phyloP scores from a whole-genome alignment of 139 green algal species.

The Picochlorum sp. region DNA sequence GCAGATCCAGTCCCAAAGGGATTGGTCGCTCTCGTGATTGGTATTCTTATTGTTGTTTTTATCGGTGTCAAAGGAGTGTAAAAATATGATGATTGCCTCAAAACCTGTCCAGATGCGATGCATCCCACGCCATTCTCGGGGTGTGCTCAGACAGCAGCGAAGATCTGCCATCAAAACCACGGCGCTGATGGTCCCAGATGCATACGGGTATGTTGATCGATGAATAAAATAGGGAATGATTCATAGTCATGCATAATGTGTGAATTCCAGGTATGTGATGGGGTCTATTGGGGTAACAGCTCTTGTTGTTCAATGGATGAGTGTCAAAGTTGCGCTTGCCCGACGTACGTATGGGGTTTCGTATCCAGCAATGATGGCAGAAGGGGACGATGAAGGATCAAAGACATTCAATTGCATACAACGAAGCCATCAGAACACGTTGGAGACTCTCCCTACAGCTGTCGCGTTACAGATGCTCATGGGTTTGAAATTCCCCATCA shows the following conservation, averaged over 20 bases:
- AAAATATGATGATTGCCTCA: background rate
- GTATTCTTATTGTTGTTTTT: conserved; percentile 25
- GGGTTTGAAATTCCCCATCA: conserved; percentile 17
- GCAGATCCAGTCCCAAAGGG: conserved; percentile 16
- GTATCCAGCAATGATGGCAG: conserved; percentile 14
- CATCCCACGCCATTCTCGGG: too few species aligned
- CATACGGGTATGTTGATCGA: conserved; percentile 11
- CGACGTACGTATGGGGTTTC: conserved; percentile 6
- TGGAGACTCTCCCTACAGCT: conserved; percentile 10
- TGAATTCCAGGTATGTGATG: conserved; percentile 1
- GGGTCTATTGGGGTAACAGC: background rate
- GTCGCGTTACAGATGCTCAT: conserved; percentile 11
- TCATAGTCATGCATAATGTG: background rate
- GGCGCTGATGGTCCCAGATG: conserved; percentile 8
- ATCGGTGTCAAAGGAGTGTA: conserved; percentile 24
- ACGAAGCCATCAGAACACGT: conserved; percentile 24
- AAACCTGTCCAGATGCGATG: too few species aligned
- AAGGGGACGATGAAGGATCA: conserved; percentile 1
- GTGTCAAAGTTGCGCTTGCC: conserved; percentile 9
- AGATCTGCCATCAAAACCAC: background rate
- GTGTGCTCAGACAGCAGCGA: background rate
- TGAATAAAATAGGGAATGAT: background rate
- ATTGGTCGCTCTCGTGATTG: conserved; percentile 23
- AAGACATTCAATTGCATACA: conserved; percentile 29
- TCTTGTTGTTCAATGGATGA: background rate